Percentiles rank a stretch among this genome's conserved stretches.
These are phyloP conservation scores for Talaromyces thailandensis DNA, from an alignment of 495 filamentous ascomycete species.

Conservation along the genomic window DNA sequence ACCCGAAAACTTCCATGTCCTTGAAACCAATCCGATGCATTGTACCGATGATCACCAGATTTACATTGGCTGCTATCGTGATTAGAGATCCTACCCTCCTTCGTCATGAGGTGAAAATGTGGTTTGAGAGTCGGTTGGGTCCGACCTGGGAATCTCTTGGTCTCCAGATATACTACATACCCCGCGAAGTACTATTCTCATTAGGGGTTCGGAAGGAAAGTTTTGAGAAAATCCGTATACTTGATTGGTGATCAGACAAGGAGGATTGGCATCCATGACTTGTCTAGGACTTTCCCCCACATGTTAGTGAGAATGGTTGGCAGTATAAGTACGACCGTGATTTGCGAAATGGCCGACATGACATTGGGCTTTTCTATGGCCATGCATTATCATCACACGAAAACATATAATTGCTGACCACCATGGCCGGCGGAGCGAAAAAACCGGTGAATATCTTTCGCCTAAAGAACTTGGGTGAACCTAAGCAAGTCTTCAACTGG, in stretches of 20 bases:
- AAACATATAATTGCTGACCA: constrained; percentile 9
- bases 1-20: not conserved
- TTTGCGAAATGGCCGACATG: not conserved
- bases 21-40: not conserved
- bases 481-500: constrained; percentile 55
- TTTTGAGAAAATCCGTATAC: not conserved
- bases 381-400: not conserved
- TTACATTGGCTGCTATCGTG: not conserved
- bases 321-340: not conserved
- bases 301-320: not conserved
- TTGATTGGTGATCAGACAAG: not conserved
- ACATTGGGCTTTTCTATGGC: not conserved
- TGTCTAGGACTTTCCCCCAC: not conserved
- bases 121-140: not conserved
- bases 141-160: not conserved
- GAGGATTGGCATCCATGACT: not conserved
- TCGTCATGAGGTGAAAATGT: too few relatives aligned
- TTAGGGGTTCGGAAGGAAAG: not conserved
- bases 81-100: not conserved
- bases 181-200: not conserved
- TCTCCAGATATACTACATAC: not conserved
- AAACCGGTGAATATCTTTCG: constrained; percentile 61
- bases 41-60: not conserved
- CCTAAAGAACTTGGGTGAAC: constrained; percentile 43
- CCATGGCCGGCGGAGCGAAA: constrained; percentile 53